Conservation (phyloP, 345 rosid genomes). For the Camelina neglecta region DNA sequence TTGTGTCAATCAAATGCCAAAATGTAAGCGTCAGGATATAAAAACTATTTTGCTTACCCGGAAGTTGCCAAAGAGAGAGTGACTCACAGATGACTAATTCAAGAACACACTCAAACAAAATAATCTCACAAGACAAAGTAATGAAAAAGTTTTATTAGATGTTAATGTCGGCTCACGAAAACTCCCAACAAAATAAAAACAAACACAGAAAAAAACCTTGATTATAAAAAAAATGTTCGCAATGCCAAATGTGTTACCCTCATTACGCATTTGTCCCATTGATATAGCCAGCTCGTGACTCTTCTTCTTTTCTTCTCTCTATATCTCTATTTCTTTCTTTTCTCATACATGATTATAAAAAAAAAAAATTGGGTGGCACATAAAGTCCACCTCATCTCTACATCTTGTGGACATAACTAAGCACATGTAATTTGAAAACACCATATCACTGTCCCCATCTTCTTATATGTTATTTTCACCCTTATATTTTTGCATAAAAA, state of each 20-base stretch:
- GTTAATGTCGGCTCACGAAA: conserved; percentile 39
- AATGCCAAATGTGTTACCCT: conserved; percentile 38
- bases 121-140: conserved; percentile 33
- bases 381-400: conserved; percentile 47
- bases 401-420: conserved; percentile 40
- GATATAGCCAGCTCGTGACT: conserved; percentile 39
- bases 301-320: conserved; percentile 3
- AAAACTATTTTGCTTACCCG: too few species aligned
- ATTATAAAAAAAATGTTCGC: background rate
- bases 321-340: background rate
- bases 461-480: conserved; percentile 1
- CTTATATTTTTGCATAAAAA: conserved; percentile 5
- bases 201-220: conserved; percentile 16
- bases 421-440: conserved; percentile 40
- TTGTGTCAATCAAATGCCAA: background rate
- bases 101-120: conserved; percentile 31
- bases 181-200: conserved; percentile 38
- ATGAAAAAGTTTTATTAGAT: background rate
- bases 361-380: conserved; percentile 40
- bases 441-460: conserved; percentile 38
- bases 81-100: conserved; percentile 23
- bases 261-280: conserved; percentile 42
- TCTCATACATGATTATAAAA: background rate
- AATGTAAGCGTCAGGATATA: too few species aligned
- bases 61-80: conserved; percentile 8